These are phyloP conservation scores for Tieghemostelium lacteum DNA, from an alignment of 78 protist genomes.

Conservation along the genomic window DNA sequence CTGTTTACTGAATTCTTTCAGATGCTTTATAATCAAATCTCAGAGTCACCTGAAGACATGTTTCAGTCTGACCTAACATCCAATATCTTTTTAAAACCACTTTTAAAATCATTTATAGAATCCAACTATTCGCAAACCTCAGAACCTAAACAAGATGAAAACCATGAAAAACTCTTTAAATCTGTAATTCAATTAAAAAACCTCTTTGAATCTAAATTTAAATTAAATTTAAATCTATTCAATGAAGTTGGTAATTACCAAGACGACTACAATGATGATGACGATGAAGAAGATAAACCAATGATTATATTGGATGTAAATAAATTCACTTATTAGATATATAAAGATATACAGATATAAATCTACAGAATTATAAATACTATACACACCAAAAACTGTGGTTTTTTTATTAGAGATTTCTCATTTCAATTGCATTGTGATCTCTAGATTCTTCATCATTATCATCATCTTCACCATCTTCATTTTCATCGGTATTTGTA, in stretches of 20 bases:
- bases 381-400: too few species aligned
- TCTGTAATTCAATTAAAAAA: constrained; percentile 1
- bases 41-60: constrained; percentile 42
- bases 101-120: constrained; percentile 54
- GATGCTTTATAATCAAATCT: constrained; percentile 15
- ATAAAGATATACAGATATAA: too few species aligned
- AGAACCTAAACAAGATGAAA: not conserved
- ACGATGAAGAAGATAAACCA: constrained; percentile 3
- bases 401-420: too few species aligned
- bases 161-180: constrained; percentile 17
- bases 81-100: constrained; percentile 51
- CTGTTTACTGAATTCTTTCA: constrained; percentile 7
- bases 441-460: too few species aligned
- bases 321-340: too few species aligned
- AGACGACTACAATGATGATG: not conserved
- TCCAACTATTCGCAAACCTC: not conserved
- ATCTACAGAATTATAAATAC: too few species aligned
- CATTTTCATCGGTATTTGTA: not conserved
- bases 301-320: not conserved
- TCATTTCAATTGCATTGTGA: too few species aligned
- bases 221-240: constrained; percentile 37
- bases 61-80: constrained; percentile 40
- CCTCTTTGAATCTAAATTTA: constrained; percentile 1
- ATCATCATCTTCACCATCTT: not conserved
- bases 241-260: not conserved